Conservation (phyloP, 2,329 filamentous ascomycete species). For the Penicillium sp. region DNA sequence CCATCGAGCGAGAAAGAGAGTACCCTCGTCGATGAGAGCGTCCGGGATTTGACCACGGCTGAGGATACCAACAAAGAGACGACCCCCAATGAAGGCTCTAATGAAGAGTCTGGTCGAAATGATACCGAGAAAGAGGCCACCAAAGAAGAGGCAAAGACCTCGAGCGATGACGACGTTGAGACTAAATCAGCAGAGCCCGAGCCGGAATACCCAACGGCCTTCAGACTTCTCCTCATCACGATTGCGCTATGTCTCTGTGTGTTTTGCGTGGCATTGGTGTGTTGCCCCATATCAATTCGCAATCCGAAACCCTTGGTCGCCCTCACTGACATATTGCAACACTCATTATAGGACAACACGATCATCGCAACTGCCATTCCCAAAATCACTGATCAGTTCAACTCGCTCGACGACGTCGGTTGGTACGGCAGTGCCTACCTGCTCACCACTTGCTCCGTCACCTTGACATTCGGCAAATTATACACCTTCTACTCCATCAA, state of each 20-base stretch:
- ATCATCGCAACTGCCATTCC: slow-evolving; percentile 52
- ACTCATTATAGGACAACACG: slow-evolving; percentile 39
- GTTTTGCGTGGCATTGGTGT: slow-evolving; percentile 43
- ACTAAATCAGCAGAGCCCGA: slow-evolving; percentile 22
- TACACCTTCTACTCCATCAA: slow-evolving; percentile 49
- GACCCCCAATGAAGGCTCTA: slow-evolving; percentile 7
- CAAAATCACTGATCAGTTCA: slow-evolving; percentile 50
- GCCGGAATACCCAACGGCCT: slow-evolving; percentile 34
- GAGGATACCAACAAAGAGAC: slow-evolving; percentile 12
- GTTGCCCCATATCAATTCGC: background rate
- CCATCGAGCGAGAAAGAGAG: slow-evolving; percentile 27
- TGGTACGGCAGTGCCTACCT: slow-evolving; percentile 53
- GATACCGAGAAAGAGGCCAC: slow-evolving; percentile 6
- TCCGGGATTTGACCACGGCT: background rate
- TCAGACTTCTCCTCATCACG: slow-evolving; percentile 38
- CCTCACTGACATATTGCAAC: background rate
- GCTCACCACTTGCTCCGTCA: slow-evolving; percentile 46
- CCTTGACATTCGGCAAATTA: slow-evolving; percentile 46
- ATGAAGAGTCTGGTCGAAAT: slow-evolving; percentile 9
- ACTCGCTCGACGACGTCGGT: slow-evolving; percentile 49
- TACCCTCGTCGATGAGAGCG: slow-evolving; percentile 19
- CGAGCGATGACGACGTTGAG: slow-evolving; percentile 7
- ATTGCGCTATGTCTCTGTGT: slow-evolving; percentile 41
- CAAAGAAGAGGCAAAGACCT: slow-evolving; percentile 6
- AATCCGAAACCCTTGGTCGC: background rate